A percentile compares a stretch with the other conserved stretches of the same genome.
These are phyloP conservation scores for Zasmidium cellare DNA, from an alignment of 2,329 filamentous ascomycete genomes.

Conservation along the genomic window DNA sequence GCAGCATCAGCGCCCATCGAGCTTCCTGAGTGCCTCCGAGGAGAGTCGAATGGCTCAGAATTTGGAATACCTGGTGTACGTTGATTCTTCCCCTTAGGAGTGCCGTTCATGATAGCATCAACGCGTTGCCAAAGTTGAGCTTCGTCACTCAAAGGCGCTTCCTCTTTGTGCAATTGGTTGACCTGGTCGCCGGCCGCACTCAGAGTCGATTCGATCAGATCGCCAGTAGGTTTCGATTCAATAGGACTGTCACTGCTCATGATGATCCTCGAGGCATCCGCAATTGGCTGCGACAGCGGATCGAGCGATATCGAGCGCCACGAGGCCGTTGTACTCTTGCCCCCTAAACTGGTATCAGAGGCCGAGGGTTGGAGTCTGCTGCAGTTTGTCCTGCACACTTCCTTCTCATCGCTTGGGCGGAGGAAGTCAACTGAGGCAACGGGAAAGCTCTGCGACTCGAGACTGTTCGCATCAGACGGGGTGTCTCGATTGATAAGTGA, in stretches of 20 bases:
- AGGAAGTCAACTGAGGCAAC: not conserved
- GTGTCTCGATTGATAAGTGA: not conserved
- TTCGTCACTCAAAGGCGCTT: not conserved
- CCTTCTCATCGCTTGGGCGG: not conserved
- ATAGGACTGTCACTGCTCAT: not conserved
- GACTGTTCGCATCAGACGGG: not conserved
- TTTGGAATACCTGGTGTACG: no score
- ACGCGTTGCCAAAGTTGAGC: not conserved
- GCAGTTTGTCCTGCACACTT: not conserved
- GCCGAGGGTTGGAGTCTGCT: not conserved
- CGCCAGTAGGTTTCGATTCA: not conserved
- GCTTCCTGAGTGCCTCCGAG: no score
- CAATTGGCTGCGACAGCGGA: not conserved
- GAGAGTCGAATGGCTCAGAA: no score
- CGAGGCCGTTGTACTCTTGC: not conserved
- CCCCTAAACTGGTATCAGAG: not conserved
- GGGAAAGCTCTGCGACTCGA: not conserved
- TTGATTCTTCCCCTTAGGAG: no score
- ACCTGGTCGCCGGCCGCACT: not conserved
- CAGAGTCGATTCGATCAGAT: not conserved
- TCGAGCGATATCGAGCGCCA: not conserved
- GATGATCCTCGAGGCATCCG: not conserved
- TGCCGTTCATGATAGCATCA: not conserved
- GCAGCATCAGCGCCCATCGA: no score
- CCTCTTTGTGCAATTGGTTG: not conserved